phyloP scores from a whole-genome alignment of 176 grass and related monocot species.

The Puya raimondii region DNA sequence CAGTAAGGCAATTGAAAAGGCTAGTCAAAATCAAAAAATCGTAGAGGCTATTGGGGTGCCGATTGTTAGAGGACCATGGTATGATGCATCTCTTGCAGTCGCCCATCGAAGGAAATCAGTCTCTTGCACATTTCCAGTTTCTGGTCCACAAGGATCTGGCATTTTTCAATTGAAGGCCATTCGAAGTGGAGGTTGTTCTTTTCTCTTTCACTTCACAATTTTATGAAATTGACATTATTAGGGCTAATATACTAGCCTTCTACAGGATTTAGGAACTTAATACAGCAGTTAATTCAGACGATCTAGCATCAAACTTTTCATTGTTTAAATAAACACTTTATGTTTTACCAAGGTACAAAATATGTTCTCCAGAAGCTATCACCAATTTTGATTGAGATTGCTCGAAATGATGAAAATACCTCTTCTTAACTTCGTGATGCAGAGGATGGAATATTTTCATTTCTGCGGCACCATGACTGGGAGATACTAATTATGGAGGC shows the following conservation, averaged over 20 bases:
- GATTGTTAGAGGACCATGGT: conserved; percentile 78
- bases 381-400: not conserved
- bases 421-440: not conserved
- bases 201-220: not conserved
- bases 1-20: conserved; percentile 72
- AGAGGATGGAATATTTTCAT: conserved; percentile 71
- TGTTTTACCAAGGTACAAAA: not conserved
- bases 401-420: not conserved
- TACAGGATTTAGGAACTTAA: not conserved
- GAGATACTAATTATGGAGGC: conserved; percentile 71
- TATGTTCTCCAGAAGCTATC: not conserved
- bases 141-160: conserved; percentile 69
- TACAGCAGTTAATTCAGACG: not conserved
- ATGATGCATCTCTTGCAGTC: conserved; percentile 62
- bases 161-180: conserved; percentile 59
- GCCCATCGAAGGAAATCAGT: conserved; percentile 59
- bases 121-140: conserved; percentile 79
- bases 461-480: conserved; percentile 71
- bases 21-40: conserved; percentile 42
- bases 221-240: not conserved
- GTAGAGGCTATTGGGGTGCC: conserved; percentile 60
- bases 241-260: not conserved
- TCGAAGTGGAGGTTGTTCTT: conserved; percentile 50
- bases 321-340: not conserved
- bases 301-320: not conserved